These are phyloP conservation scores for Ceratocystis diversiconidia DNA, from an alignment of 2,329 filamentous ascomycete genomes.

Conservation along the genomic window DNA sequence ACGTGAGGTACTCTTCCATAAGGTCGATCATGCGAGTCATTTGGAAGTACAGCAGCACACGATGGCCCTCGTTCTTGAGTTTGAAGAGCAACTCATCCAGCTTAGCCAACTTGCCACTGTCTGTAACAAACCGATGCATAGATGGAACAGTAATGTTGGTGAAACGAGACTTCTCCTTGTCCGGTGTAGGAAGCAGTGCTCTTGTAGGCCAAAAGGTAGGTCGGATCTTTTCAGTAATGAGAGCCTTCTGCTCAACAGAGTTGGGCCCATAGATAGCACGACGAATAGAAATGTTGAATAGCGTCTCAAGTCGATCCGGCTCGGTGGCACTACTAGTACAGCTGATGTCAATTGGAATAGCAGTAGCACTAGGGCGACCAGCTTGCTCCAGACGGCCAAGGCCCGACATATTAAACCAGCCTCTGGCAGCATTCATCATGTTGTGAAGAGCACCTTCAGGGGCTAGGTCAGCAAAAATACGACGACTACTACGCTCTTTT, in stretches of 20 bases:
- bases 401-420: conserved; percentile 52
- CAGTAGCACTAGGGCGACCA: conserved; percentile 61
- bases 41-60: conserved; percentile 96
- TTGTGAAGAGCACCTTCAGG: conserved; percentile 56
- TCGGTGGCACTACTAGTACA: conserved; percentile 53
- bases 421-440: conserved; percentile 64
- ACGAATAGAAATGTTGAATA: conserved; percentile 66
- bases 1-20: conserved; percentile 97
- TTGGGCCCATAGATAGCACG: conserved; percentile 57
- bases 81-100: conserved; percentile 75
- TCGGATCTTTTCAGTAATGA: conserved; percentile 61
- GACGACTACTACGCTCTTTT: conserved; percentile 50
- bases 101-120: conserved; percentile 89
- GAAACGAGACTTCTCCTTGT: conserved; percentile 69
- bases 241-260: conserved; percentile 51
- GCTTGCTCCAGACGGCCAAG: conserved; percentile 69
- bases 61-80: conserved; percentile 83
- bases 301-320: conserved; percentile 36
- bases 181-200: conserved; percentile 60
- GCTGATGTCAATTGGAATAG: conserved; percentile 70
- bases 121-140: conserved; percentile 94
- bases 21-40: conserved; percentile 99
- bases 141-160: conserved; percentile 87
- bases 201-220: conserved; percentile 47
- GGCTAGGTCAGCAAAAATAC: conserved; percentile 54